A percentile compares a stretch with the other conserved stretches of the same genome.
phyloP scores from a whole-genome alignment of 176 grass and related monocot species.

The Oryza glaberrima region DNA sequence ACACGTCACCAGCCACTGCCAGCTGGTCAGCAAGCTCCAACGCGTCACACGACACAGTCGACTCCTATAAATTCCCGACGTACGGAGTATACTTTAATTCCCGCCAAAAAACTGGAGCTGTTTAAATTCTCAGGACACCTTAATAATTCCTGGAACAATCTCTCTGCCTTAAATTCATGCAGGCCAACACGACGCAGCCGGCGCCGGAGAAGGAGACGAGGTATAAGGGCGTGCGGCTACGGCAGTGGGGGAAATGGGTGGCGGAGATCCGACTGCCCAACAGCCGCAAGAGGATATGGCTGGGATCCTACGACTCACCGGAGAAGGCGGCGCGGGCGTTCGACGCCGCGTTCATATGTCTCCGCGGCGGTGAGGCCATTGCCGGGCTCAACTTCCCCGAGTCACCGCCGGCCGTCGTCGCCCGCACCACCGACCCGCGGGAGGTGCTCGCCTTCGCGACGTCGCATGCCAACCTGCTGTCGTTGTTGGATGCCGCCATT shows the following conservation, averaged over 20 bases:
- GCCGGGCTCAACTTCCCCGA: constrained; percentile 51
- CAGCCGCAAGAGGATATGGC: constrained; percentile 57
- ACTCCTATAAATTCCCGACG: no score
- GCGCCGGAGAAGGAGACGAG: background rate
- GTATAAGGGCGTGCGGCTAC: constrained; percentile 50
- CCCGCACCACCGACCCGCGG: constrained; percentile 23
- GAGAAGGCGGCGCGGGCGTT: constrained; percentile 60
- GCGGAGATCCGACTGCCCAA: constrained; percentile 71
- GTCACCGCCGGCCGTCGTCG: constrained; percentile 28
- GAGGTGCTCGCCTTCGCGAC: constrained; percentile 28
- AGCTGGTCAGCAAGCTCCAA: no score
- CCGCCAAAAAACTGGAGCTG: no score
- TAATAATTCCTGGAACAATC: no score
- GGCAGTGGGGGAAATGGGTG: constrained; percentile 71
- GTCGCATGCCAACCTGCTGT: constrained; percentile 31
- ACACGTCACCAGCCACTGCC: no score
- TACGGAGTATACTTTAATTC: no score
- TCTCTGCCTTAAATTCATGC: no score
- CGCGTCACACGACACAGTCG: no score
- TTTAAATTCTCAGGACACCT: no score
- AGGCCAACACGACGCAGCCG: background rate
- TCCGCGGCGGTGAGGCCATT: constrained; percentile 31
- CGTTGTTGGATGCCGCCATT: background rate
- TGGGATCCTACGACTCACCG: constrained; percentile 49
- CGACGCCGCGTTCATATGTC: constrained; percentile 58